Base-by-base conservation (phyloP, 306 rosid genomes). In the Prunus padus region DNA sequence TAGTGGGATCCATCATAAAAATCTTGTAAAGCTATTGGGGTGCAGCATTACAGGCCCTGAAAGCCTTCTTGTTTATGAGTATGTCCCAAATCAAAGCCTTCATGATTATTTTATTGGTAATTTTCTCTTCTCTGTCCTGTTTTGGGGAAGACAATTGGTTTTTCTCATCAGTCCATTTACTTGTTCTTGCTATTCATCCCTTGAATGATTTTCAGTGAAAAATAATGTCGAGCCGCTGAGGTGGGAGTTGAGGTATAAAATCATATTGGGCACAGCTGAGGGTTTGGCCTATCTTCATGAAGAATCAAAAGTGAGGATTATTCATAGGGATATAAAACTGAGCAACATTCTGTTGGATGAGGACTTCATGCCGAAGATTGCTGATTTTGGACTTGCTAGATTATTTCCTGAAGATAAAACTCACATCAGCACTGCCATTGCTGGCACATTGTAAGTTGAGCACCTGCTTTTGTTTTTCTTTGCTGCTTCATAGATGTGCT, bases 31-130 rank as follows among this genome's bases (percentile, higher is more conserved):
- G 78, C 83, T 89, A 65, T 71, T 89, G 55, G 95, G 95, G 4
- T 89, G 87, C 87, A 89, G 92, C 82, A 87, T 89, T 72, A 82
- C 95, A 42, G 91, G 95, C 74, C 95, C 95, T 1, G 95, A 89
- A 76, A 89, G 95, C 84, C 92, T 89, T 74, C 88, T 89, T 64
- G 90, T 89, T 79, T 89, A 89, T 9, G 95, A 89, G 88, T 87
- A 85, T 11, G 85, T 82, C 73, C 86, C 92, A 25, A 89, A 89
- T 71, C 81, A 47, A 74, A 89, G 95, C 83, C 86, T 89, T 52
- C 77, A 76, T 22, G 85, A 89, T 74, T 83, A 89, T 83, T 70
- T 85, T 77, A 82, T 80, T 44, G 91, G 92, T 80, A 83, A 70
- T 75, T 68, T 40, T 61, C 69, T 74, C 40, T 33, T 72, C 77